Evolutionary conservation across 768 basidiomycete species (phyloP), one percentile per base, ranked within the genome.

Genomic region (Amanita exitialis): DNA sequence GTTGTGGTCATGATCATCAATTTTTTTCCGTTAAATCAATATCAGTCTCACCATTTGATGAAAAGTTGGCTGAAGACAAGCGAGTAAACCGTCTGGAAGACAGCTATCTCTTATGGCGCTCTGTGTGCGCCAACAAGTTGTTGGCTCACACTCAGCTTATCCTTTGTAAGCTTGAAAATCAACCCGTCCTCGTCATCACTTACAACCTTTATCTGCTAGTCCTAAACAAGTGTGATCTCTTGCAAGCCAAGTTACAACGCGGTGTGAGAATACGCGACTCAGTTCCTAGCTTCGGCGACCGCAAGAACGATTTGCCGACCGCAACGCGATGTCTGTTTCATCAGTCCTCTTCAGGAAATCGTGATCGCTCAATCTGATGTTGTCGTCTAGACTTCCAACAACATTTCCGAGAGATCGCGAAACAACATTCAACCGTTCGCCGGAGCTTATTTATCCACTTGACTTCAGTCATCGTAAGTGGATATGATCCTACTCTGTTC

Each of bases 41-140:
- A 15, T 15, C 74, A 56, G 82, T 91, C 58, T 88, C 84, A 23
- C 84, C 86, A 49, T 92, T 91, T 61, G 84, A 91, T 58, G 88
- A 91, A 62, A 77, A 73, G 46, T 71, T 91, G 0, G 79, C 80
- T 4, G 89, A 90, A 63, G 77, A 90, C 58, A 71, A 70, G 3
- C 67, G 66, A 0, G 76, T 88, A 38, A 91, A 90, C 62, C 77
- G 87, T 21, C 62, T 90, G 15, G 82, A 89, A 65, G 87, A 90
- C 59, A 86, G 83, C 57, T 77, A 82, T 57, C 73, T 81, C 13
- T 74, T 90, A 4, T 90, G 86, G 87, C 76, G 77, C 49, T 78
- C 79, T n/a, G 78, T 90, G 47, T 83, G 81, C 57, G 68, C 76
- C 5, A 86, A 80, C 57, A 80, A 79, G 55, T 66, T 88, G 18